These are phyloP conservation scores for Acephala macrosclerotiorum DNA, from an alignment of 2,329 filamentous ascomycete genomes.

Conservation along the genomic window DNA sequence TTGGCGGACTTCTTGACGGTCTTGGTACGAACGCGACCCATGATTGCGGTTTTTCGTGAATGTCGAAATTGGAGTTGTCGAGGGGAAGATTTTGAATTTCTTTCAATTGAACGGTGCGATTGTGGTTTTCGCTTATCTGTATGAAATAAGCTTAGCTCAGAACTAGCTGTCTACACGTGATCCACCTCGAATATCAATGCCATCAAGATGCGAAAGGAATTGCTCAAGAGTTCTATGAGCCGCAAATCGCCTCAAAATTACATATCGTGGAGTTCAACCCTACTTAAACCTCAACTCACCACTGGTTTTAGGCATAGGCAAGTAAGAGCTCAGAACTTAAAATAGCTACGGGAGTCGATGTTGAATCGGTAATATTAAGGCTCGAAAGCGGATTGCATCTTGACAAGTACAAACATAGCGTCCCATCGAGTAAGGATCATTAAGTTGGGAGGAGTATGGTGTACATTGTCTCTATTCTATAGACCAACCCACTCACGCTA, in stretches of 20 bases:
- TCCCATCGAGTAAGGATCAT: background rate
- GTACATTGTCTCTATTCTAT: slow-evolving; percentile 15
- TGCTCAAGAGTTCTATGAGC: too few species aligned
- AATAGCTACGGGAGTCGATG: too few species aligned
- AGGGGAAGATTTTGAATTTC: slow-evolving; percentile 7
- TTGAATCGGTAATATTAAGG: too few species aligned
- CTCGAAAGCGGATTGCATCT: background rate
- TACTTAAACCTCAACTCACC: too few species aligned
- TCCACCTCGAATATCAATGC: background rate
- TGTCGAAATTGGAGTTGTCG: slow-evolving; percentile 30
- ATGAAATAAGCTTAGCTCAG: background rate
- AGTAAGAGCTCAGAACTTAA: too few species aligned
- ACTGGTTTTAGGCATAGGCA: too few species aligned
- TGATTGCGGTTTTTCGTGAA: slow-evolving; percentile 43
- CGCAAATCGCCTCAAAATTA: too few species aligned
- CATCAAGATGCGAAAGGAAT: too few species aligned
- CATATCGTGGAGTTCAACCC: too few species aligned
- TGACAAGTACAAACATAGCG: background rate
- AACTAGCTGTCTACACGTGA: background rate
- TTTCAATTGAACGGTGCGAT: background rate
- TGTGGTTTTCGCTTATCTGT: background rate
- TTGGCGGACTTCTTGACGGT: slow-evolving; percentile 72
- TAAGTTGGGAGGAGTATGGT: background rate
- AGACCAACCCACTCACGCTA: slow-evolving; percentile 13
- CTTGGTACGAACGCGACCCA: slow-evolving; percentile 54